Base-by-base conservation (phyloP, 78 protist genomes). In the Planoprotostelium fungivorum region DNA sequence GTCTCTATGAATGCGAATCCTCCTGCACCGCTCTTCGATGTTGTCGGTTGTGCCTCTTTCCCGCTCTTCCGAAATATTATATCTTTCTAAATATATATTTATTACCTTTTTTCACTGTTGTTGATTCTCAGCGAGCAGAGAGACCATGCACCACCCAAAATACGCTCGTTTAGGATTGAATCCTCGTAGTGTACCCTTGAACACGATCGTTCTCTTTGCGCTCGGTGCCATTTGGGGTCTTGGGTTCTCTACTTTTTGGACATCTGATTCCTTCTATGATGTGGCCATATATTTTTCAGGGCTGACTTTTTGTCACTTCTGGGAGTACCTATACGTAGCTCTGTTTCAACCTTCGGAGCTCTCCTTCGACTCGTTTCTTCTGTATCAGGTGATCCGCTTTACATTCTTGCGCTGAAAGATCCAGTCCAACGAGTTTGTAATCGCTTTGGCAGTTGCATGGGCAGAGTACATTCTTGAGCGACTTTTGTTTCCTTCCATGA, bases 281-380 rank as follows among this genome's bases (percentile, higher is more conserved):
- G 89, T 88, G 84, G 96, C 93, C 35, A 29, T 94, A 0, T 94
- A 88, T 84, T 29, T 91, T 1, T 29, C 34, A 5, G 87, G 87
- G 9, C 34, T 94, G 38, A 83, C 91, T 5, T 29, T 38, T 9
- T 94, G 90, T 31, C 96, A 94, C 34, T 36, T 89, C 88, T 91
- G 94, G 94, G 96, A 94, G 89, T 94, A 91, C 34, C 37, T 91
- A 28, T 91, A 90, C 90, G 94, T 91, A 0, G 37, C 96, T 37
- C 91, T 94, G 91, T 91, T 90, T 88, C 94, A 91, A 83, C 94
- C 94, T 23, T 29, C n/a, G 38, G 84, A 86, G 37, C 38, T 94
- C 38, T 89, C 92, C 23, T 35, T 37, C 5, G 83, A 94, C 88
- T 36, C 84, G 1, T 29, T 0, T 31, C 29, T 31, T 38, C 29